Conservation (phyloP, 2,329 filamentous ascomycete species). For the Penicillium oxalicum region DNA sequence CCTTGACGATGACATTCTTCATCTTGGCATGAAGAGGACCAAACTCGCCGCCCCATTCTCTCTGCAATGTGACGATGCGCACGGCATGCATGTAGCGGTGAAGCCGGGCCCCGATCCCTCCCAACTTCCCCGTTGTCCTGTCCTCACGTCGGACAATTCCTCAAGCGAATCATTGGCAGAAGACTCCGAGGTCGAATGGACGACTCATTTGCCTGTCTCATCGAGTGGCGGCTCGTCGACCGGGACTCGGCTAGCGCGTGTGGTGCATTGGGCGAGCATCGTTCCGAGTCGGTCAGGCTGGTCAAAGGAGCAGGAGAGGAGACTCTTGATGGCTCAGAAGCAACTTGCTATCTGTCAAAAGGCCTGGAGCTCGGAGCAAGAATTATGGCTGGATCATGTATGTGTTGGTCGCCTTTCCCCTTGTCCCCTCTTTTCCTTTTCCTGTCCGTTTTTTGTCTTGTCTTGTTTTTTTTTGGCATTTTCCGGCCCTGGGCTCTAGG, state of each 20-base stretch:
- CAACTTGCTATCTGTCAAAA: conserved; percentile 31
- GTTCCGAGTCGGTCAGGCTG: conserved; percentile 24
- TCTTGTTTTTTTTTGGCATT: too few species aligned
- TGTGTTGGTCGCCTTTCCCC: conserved; percentile 5
- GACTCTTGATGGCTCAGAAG: conserved; percentile 22
- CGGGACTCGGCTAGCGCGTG: conserved; percentile 16
- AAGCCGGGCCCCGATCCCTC: conserved; percentile 8
- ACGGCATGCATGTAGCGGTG: conserved; percentile 21
- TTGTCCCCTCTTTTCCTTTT: too few species aligned
- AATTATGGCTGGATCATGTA: conserved; percentile 32
- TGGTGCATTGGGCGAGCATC: conserved; percentile 29
- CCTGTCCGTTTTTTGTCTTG: too few species aligned
- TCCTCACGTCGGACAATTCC: not conserved
- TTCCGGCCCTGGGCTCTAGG: too few species aligned
- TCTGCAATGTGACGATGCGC: conserved; percentile 17
- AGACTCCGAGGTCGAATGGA: conserved; percentile 5
- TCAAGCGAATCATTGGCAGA: conserved; percentile 1
- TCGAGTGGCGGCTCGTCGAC: conserved; percentile 9
- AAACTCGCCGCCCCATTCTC: conserved; percentile 1
- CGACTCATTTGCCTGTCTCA: conserved; percentile 1
- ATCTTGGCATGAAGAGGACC: conserved; percentile 1
- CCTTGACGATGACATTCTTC: conserved; percentile 1
- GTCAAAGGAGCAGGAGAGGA: conserved; percentile 26
- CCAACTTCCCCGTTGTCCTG: too few species aligned
- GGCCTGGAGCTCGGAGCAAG: conserved; percentile 34